These are phyloP conservation scores for Albophoma yamanashiensis DNA, from an alignment of 2,329 filamentous ascomycete species.

Conservation along the genomic window DNA sequence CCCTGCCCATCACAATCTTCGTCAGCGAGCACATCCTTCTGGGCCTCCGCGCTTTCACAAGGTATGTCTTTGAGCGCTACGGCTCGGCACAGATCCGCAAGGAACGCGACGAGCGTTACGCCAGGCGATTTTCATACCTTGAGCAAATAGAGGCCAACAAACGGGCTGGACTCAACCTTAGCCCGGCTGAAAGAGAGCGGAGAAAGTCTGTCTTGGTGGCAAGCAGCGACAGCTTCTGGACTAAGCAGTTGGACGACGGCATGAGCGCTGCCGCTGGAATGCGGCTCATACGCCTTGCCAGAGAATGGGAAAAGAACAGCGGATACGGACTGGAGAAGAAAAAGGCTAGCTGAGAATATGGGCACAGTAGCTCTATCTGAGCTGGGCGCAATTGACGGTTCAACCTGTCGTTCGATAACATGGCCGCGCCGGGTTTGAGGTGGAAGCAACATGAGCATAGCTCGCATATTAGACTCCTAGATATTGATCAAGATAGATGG, in stretches of 20 bases:
- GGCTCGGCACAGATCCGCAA: constrained; percentile 29
- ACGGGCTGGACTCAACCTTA: constrained; percentile 19
- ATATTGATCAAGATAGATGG: background rate
- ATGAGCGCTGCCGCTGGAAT: constrained; percentile 22
- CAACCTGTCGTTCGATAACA: background rate
- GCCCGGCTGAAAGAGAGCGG: constrained; percentile 24
- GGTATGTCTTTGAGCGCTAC: constrained; percentile 22
- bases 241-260: constrained; percentile 28
- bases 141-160: constrained; percentile 29
- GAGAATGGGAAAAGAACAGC: constrained; percentile 6
- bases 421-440: background rate
- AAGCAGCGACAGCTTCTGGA: constrained; percentile 27
- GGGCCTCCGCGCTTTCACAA: constrained; percentile 36
- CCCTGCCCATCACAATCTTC: constrained; percentile 59
- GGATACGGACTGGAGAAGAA: background rate
- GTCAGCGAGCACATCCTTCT: constrained; percentile 65
- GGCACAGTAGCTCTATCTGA: background rate
- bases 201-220: constrained; percentile 23
- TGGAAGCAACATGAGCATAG: background rate
- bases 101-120: constrained; percentile 28
- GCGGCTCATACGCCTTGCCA: constrained; percentile 21
- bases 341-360: background rate
- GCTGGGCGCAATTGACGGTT: background rate
- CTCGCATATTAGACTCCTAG: background rate
- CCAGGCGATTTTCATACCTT: constrained; percentile 22